A percentile compares a stretch with the other conserved stretches of the same genome.
Conservation (phyloP, 2,329 filamentous ascomycete species). For the Drechslera avenae region DNA sequence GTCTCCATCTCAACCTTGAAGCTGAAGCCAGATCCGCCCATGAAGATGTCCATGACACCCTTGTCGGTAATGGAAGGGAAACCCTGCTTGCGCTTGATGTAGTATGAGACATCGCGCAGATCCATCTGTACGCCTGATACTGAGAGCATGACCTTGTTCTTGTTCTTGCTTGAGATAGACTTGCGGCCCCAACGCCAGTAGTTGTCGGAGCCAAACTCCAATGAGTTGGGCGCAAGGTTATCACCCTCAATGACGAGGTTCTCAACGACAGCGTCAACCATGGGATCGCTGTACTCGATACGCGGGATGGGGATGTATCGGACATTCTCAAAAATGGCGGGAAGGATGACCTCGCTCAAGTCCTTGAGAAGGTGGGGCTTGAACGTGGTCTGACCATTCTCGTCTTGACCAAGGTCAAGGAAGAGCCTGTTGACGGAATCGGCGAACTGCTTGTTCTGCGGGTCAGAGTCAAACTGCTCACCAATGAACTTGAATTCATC, state of each 20-base stretch:
- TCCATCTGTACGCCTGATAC: slow-evolving; percentile 93
- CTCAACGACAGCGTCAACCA: slow-evolving; percentile 87
- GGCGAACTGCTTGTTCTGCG: slow-evolving; percentile 82
- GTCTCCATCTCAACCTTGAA: slow-evolving; percentile 91
- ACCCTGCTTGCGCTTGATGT: slow-evolving; percentile 92
- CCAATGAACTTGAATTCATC: slow-evolving; percentile 90
- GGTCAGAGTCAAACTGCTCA: slow-evolving; percentile 86
- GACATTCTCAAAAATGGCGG: slow-evolving; percentile 78
- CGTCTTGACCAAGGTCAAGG: slow-evolving; percentile 84
- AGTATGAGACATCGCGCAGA: slow-evolving; percentile 77
- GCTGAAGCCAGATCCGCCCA: slow-evolving; percentile 84
- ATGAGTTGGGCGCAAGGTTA: slow-evolving; percentile 91
- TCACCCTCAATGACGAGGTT: slow-evolving; percentile 95
- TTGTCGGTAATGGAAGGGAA: slow-evolving; percentile 88
- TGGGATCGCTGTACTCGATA: slow-evolving; percentile 86
- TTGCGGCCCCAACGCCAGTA: slow-evolving; percentile 95
- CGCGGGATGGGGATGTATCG: slow-evolving; percentile 92
- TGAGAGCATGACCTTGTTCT: slow-evolving; percentile 83
- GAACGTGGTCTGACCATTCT: slow-evolving; percentile 82
- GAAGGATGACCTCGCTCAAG: slow-evolving; percentile 82
- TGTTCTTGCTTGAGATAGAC: slow-evolving; percentile 77
- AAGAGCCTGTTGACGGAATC: slow-evolving; percentile 82
- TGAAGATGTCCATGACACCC: slow-evolving; percentile 85
- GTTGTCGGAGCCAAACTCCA: slow-evolving; percentile 90
- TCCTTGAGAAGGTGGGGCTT: slow-evolving; percentile 94